These are phyloP conservation scores for Kurtzmaniella quercitrusa DNA, from an alignment of 1,139 yeast species.

Conservation along the genomic window DNA sequence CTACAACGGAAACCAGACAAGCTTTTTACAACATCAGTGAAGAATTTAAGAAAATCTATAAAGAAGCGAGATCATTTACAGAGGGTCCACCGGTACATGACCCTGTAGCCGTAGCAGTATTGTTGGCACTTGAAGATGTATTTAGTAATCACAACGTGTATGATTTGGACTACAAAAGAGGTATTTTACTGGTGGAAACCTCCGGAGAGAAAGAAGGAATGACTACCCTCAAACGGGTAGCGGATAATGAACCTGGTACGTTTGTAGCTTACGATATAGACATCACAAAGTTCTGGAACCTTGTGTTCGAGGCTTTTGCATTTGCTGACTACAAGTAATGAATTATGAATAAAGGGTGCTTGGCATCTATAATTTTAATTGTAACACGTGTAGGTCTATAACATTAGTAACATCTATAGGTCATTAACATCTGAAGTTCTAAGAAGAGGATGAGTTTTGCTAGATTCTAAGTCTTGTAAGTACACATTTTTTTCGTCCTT, in stretches of 20 bases:
- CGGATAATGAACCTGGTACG: constrained; percentile 17
- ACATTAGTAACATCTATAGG: too few species aligned
- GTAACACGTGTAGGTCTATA: too few species aligned
- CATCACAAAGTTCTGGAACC: constrained; percentile 50
- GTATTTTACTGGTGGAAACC: constrained; percentile 19
- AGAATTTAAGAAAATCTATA: constrained; percentile 50
- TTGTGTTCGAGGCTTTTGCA: constrained; percentile 39
- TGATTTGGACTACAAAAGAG: constrained; percentile 22
- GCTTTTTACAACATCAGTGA: constrained; percentile 55
- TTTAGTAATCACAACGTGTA: constrained; percentile 25
- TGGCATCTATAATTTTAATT: too few species aligned
- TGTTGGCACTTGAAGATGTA: constrained; percentile 35
- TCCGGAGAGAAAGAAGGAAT: constrained; percentile 33
- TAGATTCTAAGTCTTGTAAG: too few species aligned
- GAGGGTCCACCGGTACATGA: constrained; percentile 81
- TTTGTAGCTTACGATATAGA: constrained; percentile 44
- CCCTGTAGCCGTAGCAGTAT: constrained; percentile 64
- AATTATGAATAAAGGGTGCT: background rate
- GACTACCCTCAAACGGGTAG: constrained; percentile 25
- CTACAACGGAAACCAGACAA: constrained; percentile 38
- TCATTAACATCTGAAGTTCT: too few species aligned
- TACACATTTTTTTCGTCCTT: too few species aligned
- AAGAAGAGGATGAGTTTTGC: too few species aligned
- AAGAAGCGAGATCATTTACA: constrained; percentile 36
- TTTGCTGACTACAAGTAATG: constrained; percentile 12